These are phyloP conservation scores for Thuidium tamariscinum DNA, from an alignment of 225 moss, liverwort and hornwort genomes.

Conservation along the genomic window DNA sequence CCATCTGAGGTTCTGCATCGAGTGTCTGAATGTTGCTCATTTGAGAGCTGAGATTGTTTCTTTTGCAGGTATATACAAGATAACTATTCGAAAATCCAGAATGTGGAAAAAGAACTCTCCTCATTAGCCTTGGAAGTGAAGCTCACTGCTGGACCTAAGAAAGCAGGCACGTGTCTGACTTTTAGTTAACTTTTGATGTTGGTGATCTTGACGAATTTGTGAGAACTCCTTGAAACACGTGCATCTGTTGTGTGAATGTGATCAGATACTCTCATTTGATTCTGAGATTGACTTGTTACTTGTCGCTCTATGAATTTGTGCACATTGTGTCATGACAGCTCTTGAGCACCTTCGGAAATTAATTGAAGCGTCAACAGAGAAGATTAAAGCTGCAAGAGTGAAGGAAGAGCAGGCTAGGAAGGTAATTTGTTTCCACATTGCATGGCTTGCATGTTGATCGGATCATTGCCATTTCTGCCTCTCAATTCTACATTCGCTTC, in stretches of 20 bases:
- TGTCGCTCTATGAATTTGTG: neutral
- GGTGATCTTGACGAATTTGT: neutral
- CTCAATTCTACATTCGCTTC: neutral
- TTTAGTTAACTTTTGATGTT: neutral
- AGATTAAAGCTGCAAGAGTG: conserved; percentile 80
- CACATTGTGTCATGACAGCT: conserved; percentile 39
- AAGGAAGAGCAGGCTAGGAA: conserved; percentile 95
- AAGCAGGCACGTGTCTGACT: conserved; percentile 47
- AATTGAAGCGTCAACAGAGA: conserved; percentile 86
- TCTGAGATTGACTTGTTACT: neutral
- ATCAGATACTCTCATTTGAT: neutral
- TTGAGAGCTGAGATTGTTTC: neutral
- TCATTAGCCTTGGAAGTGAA: conserved; percentile 90
- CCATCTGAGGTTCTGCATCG: neutral
- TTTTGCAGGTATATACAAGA: conserved; percentile 83
- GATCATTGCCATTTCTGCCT: neutral
- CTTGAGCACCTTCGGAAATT: conserved; percentile 97
- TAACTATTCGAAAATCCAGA: conserved; percentile 93
- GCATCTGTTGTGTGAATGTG: neutral
- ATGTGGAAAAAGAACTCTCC: conserved; percentile 85
- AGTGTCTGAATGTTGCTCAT: neutral
- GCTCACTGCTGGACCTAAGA: conserved; percentile 99
- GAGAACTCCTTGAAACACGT: neutral
- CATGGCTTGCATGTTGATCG: neutral
- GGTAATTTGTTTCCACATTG: conserved; percentile 19